A percentile compares a stretch with the other conserved stretches of the same genome.
Conservation (phyloP, 129 eudicot species). For the Calendula officinalis region DNA sequence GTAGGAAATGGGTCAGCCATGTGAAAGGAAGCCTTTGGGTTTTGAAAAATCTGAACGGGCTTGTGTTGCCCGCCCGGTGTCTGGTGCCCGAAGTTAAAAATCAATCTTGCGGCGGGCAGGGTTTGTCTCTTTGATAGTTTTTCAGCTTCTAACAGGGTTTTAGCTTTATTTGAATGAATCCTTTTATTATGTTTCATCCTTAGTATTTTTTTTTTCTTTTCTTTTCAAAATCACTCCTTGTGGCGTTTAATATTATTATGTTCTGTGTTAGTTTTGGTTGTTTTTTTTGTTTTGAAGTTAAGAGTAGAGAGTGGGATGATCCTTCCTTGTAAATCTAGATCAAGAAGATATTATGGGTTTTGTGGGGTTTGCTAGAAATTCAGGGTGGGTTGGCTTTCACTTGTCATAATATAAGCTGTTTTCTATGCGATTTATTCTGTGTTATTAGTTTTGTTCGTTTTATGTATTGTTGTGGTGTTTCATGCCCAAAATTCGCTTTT, state of each 20-base stretch:
- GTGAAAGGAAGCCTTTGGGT: neutral
- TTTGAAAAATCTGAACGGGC: neutral
- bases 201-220: neutral
- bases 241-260: constrained; percentile 3
- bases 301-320: constrained; percentile 13
- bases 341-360: constrained; percentile 2
- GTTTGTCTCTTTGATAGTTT: constrained; percentile 8
- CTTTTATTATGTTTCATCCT: constrained; percentile 11
- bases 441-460: neutral
- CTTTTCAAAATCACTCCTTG: constrained; percentile 7
- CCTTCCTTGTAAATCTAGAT: constrained; percentile 17
- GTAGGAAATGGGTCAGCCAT: constrained; percentile 34
- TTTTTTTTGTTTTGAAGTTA: neutral
- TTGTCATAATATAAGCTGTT: constrained; percentile 1
- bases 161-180: constrained; percentile 10
- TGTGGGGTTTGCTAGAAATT: constrained; percentile 7
- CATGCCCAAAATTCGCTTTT: no score
- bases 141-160: constrained; percentile 29
- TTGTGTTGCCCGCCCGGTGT: constrained; percentile 24
- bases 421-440: neutral
- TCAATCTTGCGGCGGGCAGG: constrained; percentile 20
- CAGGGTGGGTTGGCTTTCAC: neutral
- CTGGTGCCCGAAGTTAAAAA: neutral
- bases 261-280: neutral
- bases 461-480: neutral